Conservation (phyloP, 495 filamentous ascomycete genomes). For the Penicillium paxilli region DNA sequence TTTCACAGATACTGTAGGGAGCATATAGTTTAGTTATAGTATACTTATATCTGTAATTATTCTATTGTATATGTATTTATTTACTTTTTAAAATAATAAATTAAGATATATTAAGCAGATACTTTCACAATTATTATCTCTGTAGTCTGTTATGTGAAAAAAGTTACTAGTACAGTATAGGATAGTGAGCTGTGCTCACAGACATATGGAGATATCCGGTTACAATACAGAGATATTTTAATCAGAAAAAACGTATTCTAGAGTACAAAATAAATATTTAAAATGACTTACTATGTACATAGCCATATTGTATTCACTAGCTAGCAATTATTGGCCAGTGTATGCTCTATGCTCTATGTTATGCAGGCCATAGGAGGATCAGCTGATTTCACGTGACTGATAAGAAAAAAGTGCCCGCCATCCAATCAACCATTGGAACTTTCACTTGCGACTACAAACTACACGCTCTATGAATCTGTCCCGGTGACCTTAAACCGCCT, state of each 20-base stretch:
- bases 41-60: background rate
- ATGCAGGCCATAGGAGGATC: slow-evolving; percentile 16
- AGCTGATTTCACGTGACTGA: slow-evolving; percentile 41
- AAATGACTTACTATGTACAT: background rate
- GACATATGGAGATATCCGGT: too few species aligned
- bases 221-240: too few species aligned
- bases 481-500: slow-evolving; percentile 64
- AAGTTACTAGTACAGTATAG: too few species aligned
- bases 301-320: too few species aligned
- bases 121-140: too few species aligned
- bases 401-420: slow-evolving; percentile 36
- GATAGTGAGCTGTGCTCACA: too few species aligned
- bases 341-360: background rate
- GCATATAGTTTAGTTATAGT: slow-evolving; percentile 4
- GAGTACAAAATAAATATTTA: too few species aligned
- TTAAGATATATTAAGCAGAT: too few species aligned
- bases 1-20: slow-evolving; percentile 17
- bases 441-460: background rate
- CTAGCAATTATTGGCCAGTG: too few species aligned
- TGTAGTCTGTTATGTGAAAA: too few species aligned
- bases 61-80: background rate
- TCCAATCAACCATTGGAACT: too few species aligned
- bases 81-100: background rate
- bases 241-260: too few species aligned
- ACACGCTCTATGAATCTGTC: slow-evolving; percentile 36